phyloP scores from a whole-genome alignment of 148 eudicot species.

The Fagopyrum tataricum region DNA sequence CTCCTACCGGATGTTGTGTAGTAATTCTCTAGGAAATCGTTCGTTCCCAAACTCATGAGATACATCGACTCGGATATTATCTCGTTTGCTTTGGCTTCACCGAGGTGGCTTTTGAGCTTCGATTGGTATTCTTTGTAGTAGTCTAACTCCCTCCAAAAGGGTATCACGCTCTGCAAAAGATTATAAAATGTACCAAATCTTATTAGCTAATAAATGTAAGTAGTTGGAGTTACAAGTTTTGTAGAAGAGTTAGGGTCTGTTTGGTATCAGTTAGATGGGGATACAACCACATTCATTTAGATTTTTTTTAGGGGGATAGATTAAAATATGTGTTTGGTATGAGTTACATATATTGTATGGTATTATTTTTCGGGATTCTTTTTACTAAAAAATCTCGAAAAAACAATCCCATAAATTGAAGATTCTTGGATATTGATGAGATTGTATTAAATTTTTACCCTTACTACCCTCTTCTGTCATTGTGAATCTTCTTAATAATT shows the following conservation, averaged over 20 bases:
- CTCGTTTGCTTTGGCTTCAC: conserved; percentile 35
- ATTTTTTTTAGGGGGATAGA: no score
- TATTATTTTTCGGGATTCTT: no score
- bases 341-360: no score
- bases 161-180: conserved; percentile 57
- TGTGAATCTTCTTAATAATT: no score
- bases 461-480: no score
- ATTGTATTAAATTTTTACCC: no score
- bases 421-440: no score
- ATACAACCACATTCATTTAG: no score
- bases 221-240: not conserved
- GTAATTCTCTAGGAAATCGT: conserved; percentile 83
- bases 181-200: not conserved
- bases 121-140: conserved; percentile 65
- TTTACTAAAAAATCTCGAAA: no score
- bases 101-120: conserved; percentile 36
- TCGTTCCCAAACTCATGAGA: conserved; percentile 62
- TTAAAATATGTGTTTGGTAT: no score
- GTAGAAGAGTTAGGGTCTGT: not conserved
- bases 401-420: no score
- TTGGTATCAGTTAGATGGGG: no score
- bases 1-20: conserved; percentile 35
- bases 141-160: conserved; percentile 68
- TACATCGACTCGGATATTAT: conserved; percentile 46
- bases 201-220: conserved; percentile 12